Evolutionary conservation across 352 stramenopile genomes (phyloP), one percentile per base, ranked within the genome.

Genomic region (Phytophthora rubi): DNA sequence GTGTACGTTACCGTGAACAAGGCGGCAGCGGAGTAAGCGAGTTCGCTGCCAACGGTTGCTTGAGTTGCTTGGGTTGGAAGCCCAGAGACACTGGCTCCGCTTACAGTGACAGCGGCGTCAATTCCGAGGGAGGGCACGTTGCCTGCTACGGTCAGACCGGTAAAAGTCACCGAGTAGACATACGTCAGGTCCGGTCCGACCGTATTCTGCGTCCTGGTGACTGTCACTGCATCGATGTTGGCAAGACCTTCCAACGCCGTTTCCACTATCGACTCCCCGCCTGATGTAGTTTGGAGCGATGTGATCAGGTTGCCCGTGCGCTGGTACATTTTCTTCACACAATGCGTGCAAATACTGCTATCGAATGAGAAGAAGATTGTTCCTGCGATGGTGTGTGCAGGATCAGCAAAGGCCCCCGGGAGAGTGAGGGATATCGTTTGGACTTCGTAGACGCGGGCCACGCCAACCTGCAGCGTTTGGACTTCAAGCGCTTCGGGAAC

Each of bases 91-190:
- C 61, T 49, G 15, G 35, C 30, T 13, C 42, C 52, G 51, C 68
- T 77, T 49, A 86, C 75, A 8, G 57, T 81, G 12, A 93, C 59
- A 0, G 75, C 73, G 18, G 66, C 77, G 23, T 85, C 66, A 16
- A 96, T 71, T 1, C 51, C 62, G 2, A 97, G 58, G 48, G 71
- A 49, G 0, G 96, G 91, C 1, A 99, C 89, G 65, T 98, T 85
- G 9, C 97, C 97, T 54, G 87, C 83, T 5, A 93, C 83, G 47
- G 81, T 77, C 51, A 92, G 59, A 4, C 93, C 92, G n/a, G 86
- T 75, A 66, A 99, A 99, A 6, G 80, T 91, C 30, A 99, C 89
- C 4, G 85, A 85, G 75, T 96, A 98, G 13, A 88, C 74, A 45
- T 96, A 83, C 30, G 65, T 76, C 9, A 97, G 58, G 68, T 96